Conservation (phyloP, 768 basidiomycete species). For the Boletus tomentosulus region DNA sequence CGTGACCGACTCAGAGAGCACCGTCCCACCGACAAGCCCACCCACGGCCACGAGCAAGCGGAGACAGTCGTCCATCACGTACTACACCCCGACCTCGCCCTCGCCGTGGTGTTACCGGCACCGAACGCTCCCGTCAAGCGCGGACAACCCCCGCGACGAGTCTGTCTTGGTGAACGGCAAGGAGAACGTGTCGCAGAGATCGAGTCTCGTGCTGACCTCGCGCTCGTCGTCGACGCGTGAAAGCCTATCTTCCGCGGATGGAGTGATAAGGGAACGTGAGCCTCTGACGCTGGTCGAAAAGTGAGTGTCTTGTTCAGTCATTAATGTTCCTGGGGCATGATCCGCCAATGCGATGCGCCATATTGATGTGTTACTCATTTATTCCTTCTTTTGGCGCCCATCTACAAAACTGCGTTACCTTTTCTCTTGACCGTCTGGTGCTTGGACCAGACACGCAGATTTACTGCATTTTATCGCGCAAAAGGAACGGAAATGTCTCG, state of each 20-base stretch:
- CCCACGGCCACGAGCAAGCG: conserved; percentile 8
- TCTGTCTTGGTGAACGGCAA: conserved; percentile 2
- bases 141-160: conserved; percentile 3
- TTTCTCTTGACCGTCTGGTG: too few relatives aligned
- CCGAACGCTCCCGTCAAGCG: conserved; percentile 3
- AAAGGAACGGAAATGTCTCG: conserved; percentile 80
- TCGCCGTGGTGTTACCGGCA: conserved; percentile 20
- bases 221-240: conserved; percentile 16
- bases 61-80: conserved; percentile 28
- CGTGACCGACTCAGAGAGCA: neutral
- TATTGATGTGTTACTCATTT: neutral
- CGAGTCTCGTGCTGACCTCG: conserved; percentile 18
- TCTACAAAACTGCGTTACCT: too few relatives aligned
- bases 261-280: conserved; percentile 20
- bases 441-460: conserved; percentile 60
- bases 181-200: conserved; percentile 12
- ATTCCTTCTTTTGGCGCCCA: neutral
- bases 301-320: conserved; percentile 37
- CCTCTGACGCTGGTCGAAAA: conserved; percentile 69
- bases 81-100: conserved; percentile 26
- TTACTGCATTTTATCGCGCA: conserved; percentile 81
- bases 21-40: neutral
- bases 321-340: too few relatives aligned
- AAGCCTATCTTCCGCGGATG: conserved; percentile 16
- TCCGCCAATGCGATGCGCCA: neutral